Evolutionary conservation across 805 yeast genomes (phyloP), one percentile per base, ranked within the genome.

Genomic region (Tetrapisispora fleetii): DNA sequence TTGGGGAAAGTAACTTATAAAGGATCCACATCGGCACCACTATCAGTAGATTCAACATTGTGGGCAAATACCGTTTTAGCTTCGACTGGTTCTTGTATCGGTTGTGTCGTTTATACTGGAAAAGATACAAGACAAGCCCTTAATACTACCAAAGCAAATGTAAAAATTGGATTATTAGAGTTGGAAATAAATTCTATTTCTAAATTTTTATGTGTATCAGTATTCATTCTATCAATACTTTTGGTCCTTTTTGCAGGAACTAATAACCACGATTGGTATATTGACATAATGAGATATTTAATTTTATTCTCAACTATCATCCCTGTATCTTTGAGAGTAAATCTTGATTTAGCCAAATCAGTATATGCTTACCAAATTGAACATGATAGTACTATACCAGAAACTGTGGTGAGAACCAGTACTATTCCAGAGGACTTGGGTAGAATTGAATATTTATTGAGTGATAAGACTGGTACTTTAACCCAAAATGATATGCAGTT

Each of bases 11-110:
- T 90, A 21, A 71, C 79, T 2, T 73, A 75, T 51, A 81, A 79
- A 46, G 77, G 76, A 39, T 74, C 78, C 27, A 73, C 81, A 1
- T 70, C 76, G 21, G 50, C 51, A n/a, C 85, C 93, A 4, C 69
- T 93, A 14, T 74, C 83, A 3, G 80, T 93, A 10, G 99, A 93
- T 65, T 90, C 91, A 60, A 88, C 99, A 0, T 67, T 95, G 63
- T 93, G 99, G 99, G 97, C 98, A 14, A 93, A 93, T 63, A 93
- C 99, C 0, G 97, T 95, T 1, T 72, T 95, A 16, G 98, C 99
- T 0, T 85, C 96, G 0, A 57, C 59, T 30, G 98, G 97, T 14
- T 78, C 87, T 3, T 93, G 95, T 8, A 72, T 90, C 43, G 99
- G 95, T 1, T 81, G 91, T 57, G 79, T 93, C 16, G 73, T 89